phyloP scores from a whole-genome alignment of 192 early-diverging fungal genomes.

The Gonapodya sp. region DNA sequence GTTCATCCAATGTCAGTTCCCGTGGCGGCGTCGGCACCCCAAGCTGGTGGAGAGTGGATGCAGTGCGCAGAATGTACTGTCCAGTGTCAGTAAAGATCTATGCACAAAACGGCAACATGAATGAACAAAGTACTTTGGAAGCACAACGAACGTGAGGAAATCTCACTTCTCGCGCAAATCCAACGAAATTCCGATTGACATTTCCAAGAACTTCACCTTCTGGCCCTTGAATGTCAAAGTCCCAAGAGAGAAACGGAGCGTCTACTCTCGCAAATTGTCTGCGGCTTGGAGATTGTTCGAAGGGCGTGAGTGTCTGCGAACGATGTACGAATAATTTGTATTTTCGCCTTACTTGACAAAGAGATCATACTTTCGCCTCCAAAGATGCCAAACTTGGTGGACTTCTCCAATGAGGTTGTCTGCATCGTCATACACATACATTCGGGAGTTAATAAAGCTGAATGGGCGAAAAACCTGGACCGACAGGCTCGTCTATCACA shows the following conservation, averaged over 20 bases:
- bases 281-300: constrained; percentile 15
- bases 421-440: constrained; percentile 53
- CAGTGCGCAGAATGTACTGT: constrained; percentile 68
- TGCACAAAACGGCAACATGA: neutral
- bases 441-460: constrained; percentile 66
- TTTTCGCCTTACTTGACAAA: constrained; percentile 41
- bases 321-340: constrained; percentile 1
- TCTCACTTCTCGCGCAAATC: constrained; percentile 59
- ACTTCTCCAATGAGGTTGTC: constrained; percentile 68
- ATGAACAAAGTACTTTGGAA: constrained; percentile 13
- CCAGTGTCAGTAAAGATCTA: constrained; percentile 80
- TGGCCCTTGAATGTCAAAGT: constrained; percentile 61
- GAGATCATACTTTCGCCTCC: constrained; percentile 72
- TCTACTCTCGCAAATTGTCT: constrained; percentile 62
- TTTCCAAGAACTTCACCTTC: constrained; percentile 38
- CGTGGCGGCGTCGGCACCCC: constrained; percentile 17
- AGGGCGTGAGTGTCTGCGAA: constrained; percentile 15
- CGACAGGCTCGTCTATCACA: neutral
- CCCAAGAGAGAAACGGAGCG: constrained; percentile 63
- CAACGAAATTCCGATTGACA: constrained; percentile 71
- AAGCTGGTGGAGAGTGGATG: neutral
- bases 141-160: neutral
- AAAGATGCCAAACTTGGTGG: constrained; percentile 75
- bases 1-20: constrained; percentile 61
- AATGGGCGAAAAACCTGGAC: constrained; percentile 44